A percentile compares a stretch with the other conserved stretches of the same genome.
Evolutionary conservation across 495 filamentous ascomycete species (phyloP).

Genomic region (Friedmanniomyces endolithicus): DNA sequence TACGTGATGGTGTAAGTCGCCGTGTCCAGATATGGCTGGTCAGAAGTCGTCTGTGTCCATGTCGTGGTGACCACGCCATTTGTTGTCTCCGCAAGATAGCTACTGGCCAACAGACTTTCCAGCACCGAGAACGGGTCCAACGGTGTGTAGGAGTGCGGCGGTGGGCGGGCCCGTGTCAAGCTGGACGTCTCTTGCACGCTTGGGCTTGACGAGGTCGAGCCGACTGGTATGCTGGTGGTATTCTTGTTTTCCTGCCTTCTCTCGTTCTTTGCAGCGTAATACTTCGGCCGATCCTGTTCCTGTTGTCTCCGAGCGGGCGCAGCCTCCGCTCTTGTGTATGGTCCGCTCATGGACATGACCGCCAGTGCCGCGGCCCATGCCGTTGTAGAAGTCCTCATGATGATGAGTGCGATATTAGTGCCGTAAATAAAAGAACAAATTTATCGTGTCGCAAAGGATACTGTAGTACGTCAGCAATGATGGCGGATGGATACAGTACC

Average conservation of each 20-base stretch:
- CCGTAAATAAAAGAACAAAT: background rate
- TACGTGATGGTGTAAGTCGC: slow-evolving; percentile 13
- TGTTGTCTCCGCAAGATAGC: slow-evolving; percentile 2
- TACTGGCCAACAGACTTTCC: background rate
- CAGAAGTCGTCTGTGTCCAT: background rate
- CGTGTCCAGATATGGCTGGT: background rate
- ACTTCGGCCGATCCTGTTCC: slow-evolving; percentile 31
- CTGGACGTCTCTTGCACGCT: background rate
- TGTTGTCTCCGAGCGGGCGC: slow-evolving; percentile 31
- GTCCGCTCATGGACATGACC: slow-evolving; percentile 26
- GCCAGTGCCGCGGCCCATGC: slow-evolving; percentile 31
- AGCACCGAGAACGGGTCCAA: background rate
- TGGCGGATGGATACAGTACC: background rate
- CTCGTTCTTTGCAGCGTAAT: slow-evolving; percentile 37
- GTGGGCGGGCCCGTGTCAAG: background rate
- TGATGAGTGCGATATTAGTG: slow-evolving; percentile 16
- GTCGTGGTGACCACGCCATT: slow-evolving; percentile 10
- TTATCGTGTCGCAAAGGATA: background rate
- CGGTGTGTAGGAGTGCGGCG: background rate
- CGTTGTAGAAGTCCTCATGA: slow-evolving; percentile 27
- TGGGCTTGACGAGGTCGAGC: slow-evolving; percentile 15
- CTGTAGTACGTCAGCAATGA: slow-evolving; percentile 4
- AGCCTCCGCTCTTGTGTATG: slow-evolving; percentile 31
- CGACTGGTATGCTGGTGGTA: slow-evolving; percentile 19
- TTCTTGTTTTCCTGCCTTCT: slow-evolving; percentile 31